These are phyloP conservation scores for Chenopodium album DNA, from an alignment of 148 eudicot genomes.

Conservation along the genomic window DNA sequence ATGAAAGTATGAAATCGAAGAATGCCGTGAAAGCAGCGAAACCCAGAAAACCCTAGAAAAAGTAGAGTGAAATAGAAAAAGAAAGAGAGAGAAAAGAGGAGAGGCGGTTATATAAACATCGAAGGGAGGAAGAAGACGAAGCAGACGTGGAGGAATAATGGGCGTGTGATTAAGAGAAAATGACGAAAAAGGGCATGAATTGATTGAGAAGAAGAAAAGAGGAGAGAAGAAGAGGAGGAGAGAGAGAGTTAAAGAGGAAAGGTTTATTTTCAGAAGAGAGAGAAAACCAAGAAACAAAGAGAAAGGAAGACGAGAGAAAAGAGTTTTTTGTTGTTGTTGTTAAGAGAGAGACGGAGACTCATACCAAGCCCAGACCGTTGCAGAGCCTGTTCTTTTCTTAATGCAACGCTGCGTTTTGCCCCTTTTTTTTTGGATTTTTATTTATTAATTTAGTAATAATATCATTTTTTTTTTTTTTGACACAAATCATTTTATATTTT, in stretches of 20 bases:
- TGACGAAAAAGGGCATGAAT: not conserved
- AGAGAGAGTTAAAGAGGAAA: not conserved
- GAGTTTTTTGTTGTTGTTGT: not conserved
- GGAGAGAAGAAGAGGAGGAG: not conserved
- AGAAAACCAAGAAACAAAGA: not conserved
- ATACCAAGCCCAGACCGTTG: conserved; percentile 2
- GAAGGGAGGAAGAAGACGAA: conserved; percentile 34
- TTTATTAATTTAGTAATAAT: too few relatives aligned
- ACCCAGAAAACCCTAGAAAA: conserved; percentile 47
- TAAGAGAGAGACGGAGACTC: not conserved
- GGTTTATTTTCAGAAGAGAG: not conserved
- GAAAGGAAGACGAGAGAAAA: not conserved
- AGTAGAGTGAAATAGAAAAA: not conserved
- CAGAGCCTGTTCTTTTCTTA: not conserved
- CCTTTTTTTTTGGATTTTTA: too few relatives aligned
- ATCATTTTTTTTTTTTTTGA: too few relatives aligned
- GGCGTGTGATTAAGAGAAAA: conserved; percentile 32
- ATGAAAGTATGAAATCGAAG: not conserved
- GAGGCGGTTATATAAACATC: conserved; percentile 18
- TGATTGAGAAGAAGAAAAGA: not conserved
- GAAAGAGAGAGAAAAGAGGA: conserved; percentile 1
- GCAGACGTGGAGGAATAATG: conserved; percentile 35
- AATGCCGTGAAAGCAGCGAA: not conserved
- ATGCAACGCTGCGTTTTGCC: not conserved
- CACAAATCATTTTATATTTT: too few relatives aligned